Evolutionary conservation across 108 stramenopile species (phyloP).

Genomic region (Nitzschia palea): DNA sequence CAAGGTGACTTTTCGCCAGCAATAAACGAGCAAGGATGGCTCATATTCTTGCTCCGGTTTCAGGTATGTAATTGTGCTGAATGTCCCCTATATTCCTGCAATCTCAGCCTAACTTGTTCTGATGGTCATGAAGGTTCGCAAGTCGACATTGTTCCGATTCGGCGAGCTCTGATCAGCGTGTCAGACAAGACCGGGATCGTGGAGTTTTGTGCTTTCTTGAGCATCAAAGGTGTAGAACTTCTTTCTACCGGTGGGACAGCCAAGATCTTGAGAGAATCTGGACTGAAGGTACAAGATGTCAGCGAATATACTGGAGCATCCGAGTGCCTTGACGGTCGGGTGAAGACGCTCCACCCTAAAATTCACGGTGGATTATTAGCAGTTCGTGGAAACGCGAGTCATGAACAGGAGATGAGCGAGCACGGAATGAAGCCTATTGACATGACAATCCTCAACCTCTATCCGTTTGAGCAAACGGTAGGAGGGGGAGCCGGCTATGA

Average conservation of each 20-base stretch:
- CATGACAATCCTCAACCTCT: constrained; percentile 96
- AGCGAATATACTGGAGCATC: constrained; percentile 91
- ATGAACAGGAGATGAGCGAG: constrained; percentile 87
- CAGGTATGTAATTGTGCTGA: too few relatives aligned
- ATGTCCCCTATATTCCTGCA: background rate
- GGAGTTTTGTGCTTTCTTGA: constrained; percentile 85
- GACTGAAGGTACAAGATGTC: constrained; percentile 86
- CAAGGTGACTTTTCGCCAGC: too few relatives aligned
- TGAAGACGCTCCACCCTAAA: constrained; percentile 99
- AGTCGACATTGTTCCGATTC: constrained; percentile 81
- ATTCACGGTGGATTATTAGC: constrained; percentile 95
- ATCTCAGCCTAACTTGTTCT: background rate
- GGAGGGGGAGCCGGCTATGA: constrained; percentile 85
- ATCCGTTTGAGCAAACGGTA: constrained; percentile 97
- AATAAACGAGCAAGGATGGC: too few relatives aligned
- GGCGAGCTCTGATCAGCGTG: constrained; percentile 93
- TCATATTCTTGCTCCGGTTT: too few relatives aligned
- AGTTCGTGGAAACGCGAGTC: constrained; percentile 91
- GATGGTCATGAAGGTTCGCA: constrained; percentile 41
- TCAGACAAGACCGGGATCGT: constrained; percentile 97
- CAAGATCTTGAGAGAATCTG: constrained; percentile 81
- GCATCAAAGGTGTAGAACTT: constrained; percentile 81
- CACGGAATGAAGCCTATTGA: constrained; percentile 95
- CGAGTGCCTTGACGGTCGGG: constrained; percentile 97
- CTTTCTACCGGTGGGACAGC: constrained; percentile 99